phyloP scores from a whole-genome alignment of 345 rosid genomes.

The Eucalyptus virginea region DNA sequence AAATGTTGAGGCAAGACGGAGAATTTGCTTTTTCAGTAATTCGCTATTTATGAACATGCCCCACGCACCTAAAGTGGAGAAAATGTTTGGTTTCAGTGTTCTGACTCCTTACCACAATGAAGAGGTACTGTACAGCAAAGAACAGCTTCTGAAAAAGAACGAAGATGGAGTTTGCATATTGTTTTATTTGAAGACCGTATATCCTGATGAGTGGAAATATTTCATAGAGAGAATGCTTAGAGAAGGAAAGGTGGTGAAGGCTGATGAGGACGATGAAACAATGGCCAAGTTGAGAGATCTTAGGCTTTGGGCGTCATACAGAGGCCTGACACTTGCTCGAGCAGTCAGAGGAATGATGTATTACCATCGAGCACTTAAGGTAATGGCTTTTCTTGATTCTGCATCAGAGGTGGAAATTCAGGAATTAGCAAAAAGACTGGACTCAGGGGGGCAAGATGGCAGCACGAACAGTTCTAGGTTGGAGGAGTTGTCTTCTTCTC shows the following conservation, averaged over 20 bases:
- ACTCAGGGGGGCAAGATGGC: conserved; percentile 37
- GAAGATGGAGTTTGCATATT: conserved; percentile 86
- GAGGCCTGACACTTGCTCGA: conserved; percentile 89
- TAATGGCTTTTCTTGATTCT: conserved; percentile 91
- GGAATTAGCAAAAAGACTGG: conserved; percentile 53
- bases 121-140: conserved; percentile 76
- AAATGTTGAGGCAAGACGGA: conserved; percentile 83
- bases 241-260: conserved; percentile 43
- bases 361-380: conserved; percentile 77
- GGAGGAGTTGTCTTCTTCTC: conserved; percentile 21
- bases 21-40: conserved; percentile 88
- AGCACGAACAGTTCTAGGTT: neutral
- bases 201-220: conserved; percentile 82
- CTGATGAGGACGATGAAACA: conserved; percentile 37
- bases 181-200: conserved; percentile 79
- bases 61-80: conserved; percentile 93
- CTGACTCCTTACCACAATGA: conserved; percentile 85
- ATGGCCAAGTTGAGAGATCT: conserved; percentile 61
- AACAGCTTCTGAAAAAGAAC: conserved; percentile 69
- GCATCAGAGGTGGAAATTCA: conserved; percentile 77
- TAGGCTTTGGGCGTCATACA: conserved; percentile 91
- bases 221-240: conserved; percentile 79
- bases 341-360: conserved; percentile 98
- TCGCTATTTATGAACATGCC: conserved; percentile 95
- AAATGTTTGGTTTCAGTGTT: conserved; percentile 87